Percentiles rank a stretch among this genome's conserved stretches.
These are phyloP conservation scores for Trichocladium uniseriatum DNA, from an alignment of 495 filamentous ascomycete genomes.

Conservation along the genomic window DNA sequence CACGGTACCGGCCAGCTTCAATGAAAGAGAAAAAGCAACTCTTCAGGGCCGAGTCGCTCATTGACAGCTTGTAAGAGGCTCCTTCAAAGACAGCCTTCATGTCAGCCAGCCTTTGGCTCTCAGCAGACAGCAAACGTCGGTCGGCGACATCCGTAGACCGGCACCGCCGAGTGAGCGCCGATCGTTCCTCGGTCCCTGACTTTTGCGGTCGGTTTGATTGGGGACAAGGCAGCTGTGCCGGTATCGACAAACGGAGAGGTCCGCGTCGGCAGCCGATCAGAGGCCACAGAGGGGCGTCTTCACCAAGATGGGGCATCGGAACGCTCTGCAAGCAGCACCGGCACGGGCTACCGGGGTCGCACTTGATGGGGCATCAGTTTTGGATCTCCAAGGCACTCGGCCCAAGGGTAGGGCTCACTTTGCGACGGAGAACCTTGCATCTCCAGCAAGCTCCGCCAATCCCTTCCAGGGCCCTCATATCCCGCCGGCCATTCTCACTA, in stretches of 20 bases:
- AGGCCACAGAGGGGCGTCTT: constrained; percentile 28
- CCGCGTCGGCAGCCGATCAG: constrained; percentile 28
- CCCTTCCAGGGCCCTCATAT: constrained; percentile 20
- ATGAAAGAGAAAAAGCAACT: constrained; percentile 17
- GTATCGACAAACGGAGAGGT: constrained; percentile 19
- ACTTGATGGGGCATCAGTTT: constrained; percentile 14
- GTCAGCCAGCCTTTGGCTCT: constrained; percentile 22
- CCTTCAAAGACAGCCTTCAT: constrained; percentile 26
- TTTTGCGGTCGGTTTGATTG: neutral
- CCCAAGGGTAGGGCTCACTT: constrained; percentile 12
- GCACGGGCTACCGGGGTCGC: constrained; percentile 24
- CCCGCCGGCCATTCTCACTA: constrained; percentile 19
- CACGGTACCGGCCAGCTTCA: constrained; percentile 21
- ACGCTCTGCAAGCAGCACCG: constrained; percentile 24
- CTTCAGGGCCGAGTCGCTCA: constrained; percentile 12
- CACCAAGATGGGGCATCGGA: constrained; percentile 21
- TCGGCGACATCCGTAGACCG: constrained; percentile 18
- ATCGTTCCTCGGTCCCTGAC: neutral
- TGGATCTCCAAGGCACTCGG: neutral
- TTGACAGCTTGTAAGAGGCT: constrained; percentile 20
- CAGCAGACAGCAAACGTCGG: constrained; percentile 18
- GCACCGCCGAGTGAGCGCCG: constrained; percentile 3
- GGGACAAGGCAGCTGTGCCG: constrained; percentile 22
- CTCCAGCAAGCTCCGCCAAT: constrained; percentile 29
- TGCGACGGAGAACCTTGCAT: constrained; percentile 28